phyloP scores from a whole-genome alignment of 2,329 filamentous ascomycete species.

The Atkinsonella hypoxylon region DNA sequence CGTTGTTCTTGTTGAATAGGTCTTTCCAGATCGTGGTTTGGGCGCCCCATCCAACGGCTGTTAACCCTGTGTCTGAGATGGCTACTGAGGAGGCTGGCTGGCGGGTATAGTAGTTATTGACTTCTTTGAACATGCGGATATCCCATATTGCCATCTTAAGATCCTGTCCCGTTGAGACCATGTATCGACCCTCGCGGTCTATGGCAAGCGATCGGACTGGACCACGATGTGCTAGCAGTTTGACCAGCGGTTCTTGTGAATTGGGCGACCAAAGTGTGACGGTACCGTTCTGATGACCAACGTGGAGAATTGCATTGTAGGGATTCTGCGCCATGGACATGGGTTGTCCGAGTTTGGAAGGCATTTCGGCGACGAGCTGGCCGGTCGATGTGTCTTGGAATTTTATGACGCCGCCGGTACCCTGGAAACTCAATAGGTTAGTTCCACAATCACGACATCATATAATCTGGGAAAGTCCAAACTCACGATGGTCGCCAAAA shows the following conservation, averaged over 20 bases:
- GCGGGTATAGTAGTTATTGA: constrained; percentile 77
- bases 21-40: constrained; percentile 84
- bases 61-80: constrained; percentile 80
- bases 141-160: constrained; percentile 93
- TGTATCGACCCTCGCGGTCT: constrained; percentile 84
- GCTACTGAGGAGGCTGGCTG: constrained; percentile 72
- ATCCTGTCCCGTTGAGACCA: constrained; percentile 89
- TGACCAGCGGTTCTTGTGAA: constrained; percentile 73
- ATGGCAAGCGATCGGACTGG: constrained; percentile 78
- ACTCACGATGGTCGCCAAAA: constrained; percentile 73
- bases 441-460: neutral
- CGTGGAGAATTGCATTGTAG: constrained; percentile 81
- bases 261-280: constrained; percentile 96
- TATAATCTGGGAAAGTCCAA: no score
- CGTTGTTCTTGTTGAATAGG: constrained; percentile 62
- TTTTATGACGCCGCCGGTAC: constrained; percentile 72
- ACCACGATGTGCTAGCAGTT: constrained; percentile 78
- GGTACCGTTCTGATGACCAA: constrained; percentile 89
- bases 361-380: constrained; percentile 72
- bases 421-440: constrained; percentile 26
- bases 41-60: constrained; percentile 85
- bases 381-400: constrained; percentile 95
- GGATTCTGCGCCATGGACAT: constrained; percentile 80
- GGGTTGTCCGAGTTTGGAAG: constrained; percentile 74
- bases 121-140: constrained; percentile 83